A percentile compares a stretch with the other conserved stretches of the same genome.
Conservation (phyloP, 257 asterid species). For the Osmanthus fragrans region DNA sequence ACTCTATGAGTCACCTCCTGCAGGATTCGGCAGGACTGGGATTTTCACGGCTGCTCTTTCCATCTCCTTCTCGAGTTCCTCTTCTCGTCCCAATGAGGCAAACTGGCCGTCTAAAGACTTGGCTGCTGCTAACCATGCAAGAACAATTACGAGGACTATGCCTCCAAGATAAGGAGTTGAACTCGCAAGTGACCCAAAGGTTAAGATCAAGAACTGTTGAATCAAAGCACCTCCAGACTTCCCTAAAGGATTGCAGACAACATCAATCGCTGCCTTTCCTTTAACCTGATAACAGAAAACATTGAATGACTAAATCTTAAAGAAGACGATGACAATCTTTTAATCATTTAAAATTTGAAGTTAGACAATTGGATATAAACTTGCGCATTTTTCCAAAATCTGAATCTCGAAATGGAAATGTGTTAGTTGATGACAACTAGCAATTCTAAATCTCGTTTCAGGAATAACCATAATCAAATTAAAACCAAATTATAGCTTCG, state of each 20-base stretch:
- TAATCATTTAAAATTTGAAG: background rate
- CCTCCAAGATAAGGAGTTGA: constrained; percentile 98
- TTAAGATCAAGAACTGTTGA: constrained; percentile 88
- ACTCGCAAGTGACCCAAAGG: constrained; percentile 91
- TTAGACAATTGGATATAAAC: too few species aligned
- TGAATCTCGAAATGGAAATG: too few species aligned
- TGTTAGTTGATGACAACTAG: too few species aligned
- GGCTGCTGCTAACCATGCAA: constrained; percentile 89
- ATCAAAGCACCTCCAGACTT: constrained; percentile 96
- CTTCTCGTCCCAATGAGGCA: constrained; percentile 74
- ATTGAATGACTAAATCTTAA: background rate
- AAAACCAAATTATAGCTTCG: too few species aligned
- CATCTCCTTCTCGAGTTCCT: constrained; percentile 94
- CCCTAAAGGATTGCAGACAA: constrained; percentile 93
- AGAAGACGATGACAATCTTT: background rate
- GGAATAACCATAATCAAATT: too few species aligned
- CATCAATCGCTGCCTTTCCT: constrained; percentile 97
- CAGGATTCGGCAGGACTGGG: constrained; percentile 46
- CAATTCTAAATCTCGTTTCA: too few species aligned
- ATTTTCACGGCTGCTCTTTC: constrained; percentile 71
- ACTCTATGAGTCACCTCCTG: constrained; percentile 41
- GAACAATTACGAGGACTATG: constrained; percentile 73
- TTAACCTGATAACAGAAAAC: constrained; percentile 52
- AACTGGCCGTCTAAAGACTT: constrained; percentile 82
- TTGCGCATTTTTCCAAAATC: too few species aligned